These are phyloP conservation scores for Fomitiporia mediterranea DNA, from an alignment of 1,284 basidiomycete species.

Conservation along the genomic window DNA sequence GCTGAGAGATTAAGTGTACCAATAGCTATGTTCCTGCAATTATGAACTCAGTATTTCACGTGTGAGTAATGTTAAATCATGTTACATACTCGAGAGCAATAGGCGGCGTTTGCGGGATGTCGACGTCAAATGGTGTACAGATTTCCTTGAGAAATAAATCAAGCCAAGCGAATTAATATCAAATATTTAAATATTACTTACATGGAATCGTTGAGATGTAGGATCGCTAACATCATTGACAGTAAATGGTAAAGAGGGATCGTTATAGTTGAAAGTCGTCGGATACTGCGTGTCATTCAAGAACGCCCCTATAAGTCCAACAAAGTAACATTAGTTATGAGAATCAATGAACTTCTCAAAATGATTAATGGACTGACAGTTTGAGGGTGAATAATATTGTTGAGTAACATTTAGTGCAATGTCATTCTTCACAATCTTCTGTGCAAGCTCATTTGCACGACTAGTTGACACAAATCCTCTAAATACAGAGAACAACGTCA, in stretches of 20 bases:
- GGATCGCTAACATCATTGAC: constrained; percentile 46
- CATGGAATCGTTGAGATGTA: constrained; percentile 53
- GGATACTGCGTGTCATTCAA: constrained; percentile 48
- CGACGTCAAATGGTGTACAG: constrained; percentile 37
- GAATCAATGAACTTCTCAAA: not conserved
- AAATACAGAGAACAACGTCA: too few species aligned
- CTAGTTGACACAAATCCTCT: constrained; percentile 51
- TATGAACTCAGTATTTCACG: not conserved
- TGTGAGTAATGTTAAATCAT: not conserved
- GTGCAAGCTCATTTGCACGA: constrained; percentile 50
- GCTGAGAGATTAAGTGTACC: constrained; percentile 34
- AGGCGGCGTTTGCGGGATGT: constrained; percentile 46
- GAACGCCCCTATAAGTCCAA: constrained; percentile 40
- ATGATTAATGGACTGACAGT: constrained; percentile 45
- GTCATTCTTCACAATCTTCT: constrained; percentile 49
- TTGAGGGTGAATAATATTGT: constrained; percentile 44
- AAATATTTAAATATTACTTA: constrained; percentile 26
- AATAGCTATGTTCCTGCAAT: constrained; percentile 48
- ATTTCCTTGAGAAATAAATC: constrained; percentile 28
- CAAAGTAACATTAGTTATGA: not conserved
- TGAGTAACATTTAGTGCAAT: constrained; percentile 41
- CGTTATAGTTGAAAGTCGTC: constrained; percentile 43
- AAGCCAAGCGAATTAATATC: not conserved
- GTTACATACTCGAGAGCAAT: constrained; percentile 46
- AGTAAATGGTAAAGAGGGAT: constrained; percentile 39